These are phyloP conservation scores for Petrea volubilis DNA, from an alignment of 257 asterid species.

Conservation along the genomic window DNA sequence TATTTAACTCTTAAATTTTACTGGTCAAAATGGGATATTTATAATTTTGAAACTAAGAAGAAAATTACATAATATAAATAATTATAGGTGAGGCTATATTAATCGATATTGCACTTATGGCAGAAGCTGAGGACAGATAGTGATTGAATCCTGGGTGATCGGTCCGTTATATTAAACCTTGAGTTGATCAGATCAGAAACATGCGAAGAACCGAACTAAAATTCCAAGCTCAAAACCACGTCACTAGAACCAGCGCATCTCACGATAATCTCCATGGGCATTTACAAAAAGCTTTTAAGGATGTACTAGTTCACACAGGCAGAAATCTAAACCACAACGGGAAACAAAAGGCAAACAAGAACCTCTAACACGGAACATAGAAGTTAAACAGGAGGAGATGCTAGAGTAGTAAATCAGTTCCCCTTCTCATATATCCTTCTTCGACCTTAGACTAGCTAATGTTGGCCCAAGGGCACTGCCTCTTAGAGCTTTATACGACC, in stretches of 20 bases:
- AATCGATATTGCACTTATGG: too few relatives aligned
- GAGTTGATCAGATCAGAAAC: too few relatives aligned
- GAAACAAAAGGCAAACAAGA: background rate
- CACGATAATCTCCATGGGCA: background rate
- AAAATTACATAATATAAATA: too few relatives aligned
- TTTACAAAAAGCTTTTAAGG: background rate
- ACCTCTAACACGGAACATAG: background rate
- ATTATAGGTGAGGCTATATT: too few relatives aligned
- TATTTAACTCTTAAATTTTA: too few relatives aligned
- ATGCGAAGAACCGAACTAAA: background rate
- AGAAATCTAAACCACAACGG: too few relatives aligned
- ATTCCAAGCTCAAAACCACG: background rate
- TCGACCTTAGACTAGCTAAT: conserved; percentile 70
- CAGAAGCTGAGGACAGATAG: too few relatives aligned
- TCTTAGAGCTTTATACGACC: conserved; percentile 65
- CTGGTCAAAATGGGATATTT: too few relatives aligned
- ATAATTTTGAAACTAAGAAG: too few relatives aligned
- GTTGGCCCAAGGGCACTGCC: conserved; percentile 77
- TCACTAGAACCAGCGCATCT: background rate
- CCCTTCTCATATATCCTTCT: conserved; percentile 36
- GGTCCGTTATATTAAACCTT: too few relatives aligned
- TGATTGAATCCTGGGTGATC: too few relatives aligned
- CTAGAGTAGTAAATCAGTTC: background rate
- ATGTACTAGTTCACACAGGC: background rate
- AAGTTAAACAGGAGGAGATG: background rate